Evolutionary conservation across 805 yeast species (phyloP).

Genomic region (Blastobotrys robertii): DNA sequence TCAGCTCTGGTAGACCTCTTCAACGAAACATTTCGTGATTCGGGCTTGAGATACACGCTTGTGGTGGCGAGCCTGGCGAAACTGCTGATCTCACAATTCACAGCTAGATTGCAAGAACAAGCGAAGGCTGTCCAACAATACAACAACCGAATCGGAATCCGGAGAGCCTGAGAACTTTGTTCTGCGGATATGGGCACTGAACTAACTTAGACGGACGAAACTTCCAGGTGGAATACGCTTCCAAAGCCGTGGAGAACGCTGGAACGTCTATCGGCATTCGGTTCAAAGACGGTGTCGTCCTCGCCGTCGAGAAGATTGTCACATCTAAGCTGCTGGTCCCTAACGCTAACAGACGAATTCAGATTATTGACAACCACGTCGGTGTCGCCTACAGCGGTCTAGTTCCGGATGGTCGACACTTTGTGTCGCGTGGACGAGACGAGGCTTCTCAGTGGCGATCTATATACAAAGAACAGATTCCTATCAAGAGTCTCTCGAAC

Average conservation of each 20-base stretch:
- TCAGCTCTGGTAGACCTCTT: too few relatives aligned
- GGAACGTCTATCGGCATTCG: constrained; percentile 92
- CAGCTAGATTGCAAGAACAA: too few relatives aligned
- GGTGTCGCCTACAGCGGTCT: constrained; percentile 92
- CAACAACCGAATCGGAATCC: too few relatives aligned
- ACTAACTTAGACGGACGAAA: constrained; percentile 30
- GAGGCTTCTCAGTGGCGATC: constrained; percentile 76
- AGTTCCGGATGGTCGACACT: constrained; percentile 92
- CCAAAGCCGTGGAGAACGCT: constrained; percentile 95
- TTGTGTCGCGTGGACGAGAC: constrained; percentile 85
- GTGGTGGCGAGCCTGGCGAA: too few relatives aligned
- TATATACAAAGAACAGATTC: constrained; percentile 64
- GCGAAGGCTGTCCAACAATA: too few relatives aligned
- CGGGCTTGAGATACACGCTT: too few relatives aligned
- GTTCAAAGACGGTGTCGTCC: constrained; percentile 87
- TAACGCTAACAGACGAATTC: constrained; percentile 80
- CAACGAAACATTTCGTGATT: too few relatives aligned
- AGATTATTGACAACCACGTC: constrained; percentile 84
- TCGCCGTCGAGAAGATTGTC: constrained; percentile 92
- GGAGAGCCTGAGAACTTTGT: too few relatives aligned
- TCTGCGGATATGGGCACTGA: too few relatives aligned
- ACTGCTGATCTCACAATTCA: too few relatives aligned
- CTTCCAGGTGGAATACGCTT: constrained; percentile 96
- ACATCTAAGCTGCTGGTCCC: constrained; percentile 83
- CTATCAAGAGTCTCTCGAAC: constrained; percentile 74